A percentile compares a stretch with the other conserved stretches of the same genome.
These are phyloP conservation scores for Trifolium subterraneum DNA, from an alignment of 306 rosid species.

Conservation along the genomic window DNA sequence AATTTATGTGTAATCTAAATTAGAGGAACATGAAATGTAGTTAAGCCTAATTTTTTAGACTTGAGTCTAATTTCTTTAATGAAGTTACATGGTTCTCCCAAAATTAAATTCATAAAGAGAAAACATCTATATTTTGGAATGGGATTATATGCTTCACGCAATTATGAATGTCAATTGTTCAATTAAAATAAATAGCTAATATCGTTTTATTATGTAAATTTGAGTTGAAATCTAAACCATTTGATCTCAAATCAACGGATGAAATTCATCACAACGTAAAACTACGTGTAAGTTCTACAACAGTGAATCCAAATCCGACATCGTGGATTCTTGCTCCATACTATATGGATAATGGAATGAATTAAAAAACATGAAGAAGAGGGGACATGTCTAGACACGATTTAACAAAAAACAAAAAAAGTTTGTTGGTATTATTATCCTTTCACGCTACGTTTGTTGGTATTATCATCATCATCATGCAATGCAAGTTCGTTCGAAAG, in stretches of 20 bases:
- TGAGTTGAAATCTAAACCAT: too few species aligned
- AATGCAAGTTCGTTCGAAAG: constrained; percentile 34
- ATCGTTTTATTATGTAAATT: too few species aligned
- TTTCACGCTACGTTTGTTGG: constrained; percentile 36
- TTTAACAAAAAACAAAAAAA: not conserved
- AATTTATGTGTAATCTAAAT: too few species aligned
- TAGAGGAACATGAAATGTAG: too few species aligned
- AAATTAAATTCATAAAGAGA: not conserved
- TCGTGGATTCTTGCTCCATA: constrained; percentile 2
- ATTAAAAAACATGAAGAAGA: not conserved
- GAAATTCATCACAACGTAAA: too few species aligned
- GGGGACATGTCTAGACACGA: constrained; percentile 31
- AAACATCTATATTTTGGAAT: not conserved
- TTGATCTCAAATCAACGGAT: too few species aligned
- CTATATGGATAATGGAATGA: not conserved
- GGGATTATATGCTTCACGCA: too few species aligned
- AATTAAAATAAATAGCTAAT: too few species aligned
- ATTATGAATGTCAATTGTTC: too few species aligned
- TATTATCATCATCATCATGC: constrained; percentile 18
- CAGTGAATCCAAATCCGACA: too few species aligned
- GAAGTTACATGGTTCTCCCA: not conserved
- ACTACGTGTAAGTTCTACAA: too few species aligned
- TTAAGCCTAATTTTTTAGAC: too few species aligned
- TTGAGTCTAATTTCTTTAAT: not conserved
- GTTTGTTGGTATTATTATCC: constrained; percentile 30